phyloP scores from a whole-genome alignment of 106 monocot genomes.

The Dendrobium nobile region DNA sequence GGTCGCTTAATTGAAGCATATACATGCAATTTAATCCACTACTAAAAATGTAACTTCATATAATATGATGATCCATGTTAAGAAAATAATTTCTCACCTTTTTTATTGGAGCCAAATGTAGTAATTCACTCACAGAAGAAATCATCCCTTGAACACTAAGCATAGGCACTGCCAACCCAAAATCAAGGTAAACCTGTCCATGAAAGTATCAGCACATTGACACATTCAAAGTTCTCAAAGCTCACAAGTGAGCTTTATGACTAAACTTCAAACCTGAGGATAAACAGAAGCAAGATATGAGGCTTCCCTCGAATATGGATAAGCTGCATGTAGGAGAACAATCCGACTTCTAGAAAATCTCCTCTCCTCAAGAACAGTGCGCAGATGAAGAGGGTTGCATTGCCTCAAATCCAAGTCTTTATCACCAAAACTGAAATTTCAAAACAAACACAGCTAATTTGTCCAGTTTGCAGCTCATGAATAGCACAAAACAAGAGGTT shows the following conservation, averaged over 20 bases:
- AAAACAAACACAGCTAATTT: background rate
- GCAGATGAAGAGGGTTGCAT: constrained; percentile 81
- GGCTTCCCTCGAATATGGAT: constrained; percentile 97
- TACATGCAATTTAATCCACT: background rate
- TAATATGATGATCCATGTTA: background rate
- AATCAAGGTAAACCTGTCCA: constrained; percentile 91
- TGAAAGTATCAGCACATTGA: constrained; percentile 3
- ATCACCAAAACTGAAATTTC: constrained; percentile 83
- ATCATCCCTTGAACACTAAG: constrained; percentile 97
- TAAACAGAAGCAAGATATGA: constrained; percentile 98
- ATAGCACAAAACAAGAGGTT: background rate
- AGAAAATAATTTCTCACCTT: constrained; percentile 45
- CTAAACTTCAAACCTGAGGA: constrained; percentile 57
- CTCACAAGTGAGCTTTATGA: background rate
- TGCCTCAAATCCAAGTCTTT: constrained; percentile 85
- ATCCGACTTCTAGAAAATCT: constrained; percentile 74
- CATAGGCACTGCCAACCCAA: constrained; percentile 92
- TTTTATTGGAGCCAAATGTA: constrained; percentile 78
- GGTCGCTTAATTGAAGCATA: background rate
- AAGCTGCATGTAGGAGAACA: constrained; percentile 94
- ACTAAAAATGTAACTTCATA: background rate
- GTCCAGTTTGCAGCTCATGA: background rate
- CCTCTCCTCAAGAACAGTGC: constrained; percentile 68
- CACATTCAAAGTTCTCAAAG: constrained; percentile 6
- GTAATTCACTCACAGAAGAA: constrained; percentile 82